These are phyloP conservation scores for Mycena epipterygia DNA, from an alignment of 768 basidiomycete genomes.

Conservation along the genomic window DNA sequence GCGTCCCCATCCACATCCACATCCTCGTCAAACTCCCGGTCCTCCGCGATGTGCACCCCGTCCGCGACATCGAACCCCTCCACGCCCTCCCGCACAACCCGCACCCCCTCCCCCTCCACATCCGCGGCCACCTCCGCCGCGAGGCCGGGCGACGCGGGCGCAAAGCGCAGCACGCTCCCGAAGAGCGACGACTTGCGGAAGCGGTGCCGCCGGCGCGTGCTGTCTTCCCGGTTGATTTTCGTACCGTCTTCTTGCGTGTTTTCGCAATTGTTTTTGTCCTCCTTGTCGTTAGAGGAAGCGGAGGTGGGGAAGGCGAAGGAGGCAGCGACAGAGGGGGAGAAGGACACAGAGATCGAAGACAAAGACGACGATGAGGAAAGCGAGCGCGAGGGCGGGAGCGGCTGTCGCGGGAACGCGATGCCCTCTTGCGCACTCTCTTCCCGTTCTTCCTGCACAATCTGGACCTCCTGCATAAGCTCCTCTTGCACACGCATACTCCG, in stretches of 20 bases:
- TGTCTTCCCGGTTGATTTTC: no score
- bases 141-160: slow-evolving; percentile 23
- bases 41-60: not conserved
- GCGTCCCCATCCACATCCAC: not conserved
- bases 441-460: no score
- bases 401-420: slow-evolving; percentile 43
- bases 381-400: slow-evolving; percentile 50
- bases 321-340: no score
- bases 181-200: slow-evolving; percentile 33
- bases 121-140: not conserved
- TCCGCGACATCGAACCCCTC: not conserved
- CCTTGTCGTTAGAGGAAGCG: slow-evolving; percentile 15
- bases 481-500: not conserved
- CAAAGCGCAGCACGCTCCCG: slow-evolving; percentile 28
- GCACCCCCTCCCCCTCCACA: not conserved
- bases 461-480: no score
- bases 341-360: slow-evolving; percentile 57
- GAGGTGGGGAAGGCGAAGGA: no score
- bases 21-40: not conserved
- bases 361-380: slow-evolving; percentile 48
- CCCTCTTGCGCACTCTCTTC: no score
- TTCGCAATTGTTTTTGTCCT: no score
- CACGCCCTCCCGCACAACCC: not conserved
- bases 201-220: not conserved
- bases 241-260: no score